Evolutionary conservation across 306 rosid genomes (phyloP), one percentile per base, ranked within the genome.

Genomic region (Mimosa pudica): DNA sequence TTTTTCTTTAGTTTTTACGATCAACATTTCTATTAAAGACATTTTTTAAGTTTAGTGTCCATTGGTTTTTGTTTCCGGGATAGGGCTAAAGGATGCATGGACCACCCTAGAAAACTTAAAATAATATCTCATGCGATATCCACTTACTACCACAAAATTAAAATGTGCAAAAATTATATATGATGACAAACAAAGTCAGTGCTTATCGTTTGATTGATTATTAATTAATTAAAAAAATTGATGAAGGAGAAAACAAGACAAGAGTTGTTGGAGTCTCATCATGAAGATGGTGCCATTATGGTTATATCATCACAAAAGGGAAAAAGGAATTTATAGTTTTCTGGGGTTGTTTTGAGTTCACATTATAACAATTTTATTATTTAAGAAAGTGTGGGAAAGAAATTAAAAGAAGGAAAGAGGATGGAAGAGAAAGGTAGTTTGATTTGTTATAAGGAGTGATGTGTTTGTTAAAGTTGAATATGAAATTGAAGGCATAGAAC

Each of bases 131-230:
- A 10, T 4, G 61, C 41, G 24, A 78, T 63, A 41, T 81, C 74
- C 51, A 84, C 73, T 75, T 69, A 77, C 66, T 35, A 73, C 77
- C 45, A 18, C 61, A 70, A 66, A 12, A 79, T 36, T 61, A 65
- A 18, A n/a, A 16, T 54, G 47, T 54, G 30, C 48, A 52, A 64
- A 47, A 47, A 55, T 48, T 32, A 18, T 46, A 69, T 75, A 47
- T 47, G 51, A 54, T 62, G 55, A 80, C 83, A 73, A 83, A 66
- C 70, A 45, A 80, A 86, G 75, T 77, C 45, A 68, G 84, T 82
- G 76, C 81, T 77, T 77, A 83, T 80, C 85, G 83, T 73, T 41
- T 51, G 49, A 60, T 77, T 76, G 20, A 61, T 75, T 16, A 80
- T 83, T 82, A 69, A 86, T 80, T 82, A 69, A 80, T 76, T 54